phyloP scores from a whole-genome alignment of 2,329 filamentous ascomycete species.

The Claviceps sp. region DNA sequence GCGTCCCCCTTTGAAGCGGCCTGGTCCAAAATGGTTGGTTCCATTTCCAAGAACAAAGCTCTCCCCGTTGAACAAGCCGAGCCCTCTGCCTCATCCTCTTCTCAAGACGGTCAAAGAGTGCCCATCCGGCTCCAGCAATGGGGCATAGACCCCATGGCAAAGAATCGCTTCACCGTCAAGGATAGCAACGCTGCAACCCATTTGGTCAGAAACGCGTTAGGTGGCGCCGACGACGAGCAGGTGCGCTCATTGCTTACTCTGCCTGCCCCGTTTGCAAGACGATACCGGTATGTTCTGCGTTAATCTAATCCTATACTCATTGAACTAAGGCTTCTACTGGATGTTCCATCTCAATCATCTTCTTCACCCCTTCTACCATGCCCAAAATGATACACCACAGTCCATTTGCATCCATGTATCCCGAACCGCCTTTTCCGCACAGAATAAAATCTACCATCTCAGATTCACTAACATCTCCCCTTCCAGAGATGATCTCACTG shows the following conservation, averaged over 20 bases:
- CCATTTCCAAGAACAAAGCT: constrained; percentile 23
- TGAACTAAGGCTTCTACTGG: too few species aligned
- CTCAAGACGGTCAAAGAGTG: constrained; percentile 57
- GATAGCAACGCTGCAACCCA: constrained; percentile 96
- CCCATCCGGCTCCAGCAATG: constrained; percentile 87
- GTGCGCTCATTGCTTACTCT: constrained; percentile 83
- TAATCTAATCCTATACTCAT: too few species aligned
- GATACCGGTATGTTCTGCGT: constrained; percentile 57
- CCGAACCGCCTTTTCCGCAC: neutral
- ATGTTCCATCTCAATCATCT: too few species aligned
- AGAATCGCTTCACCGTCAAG: constrained; percentile 79
- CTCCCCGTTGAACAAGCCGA: constrained; percentile 64
- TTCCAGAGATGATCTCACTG: constrained; percentile 77
- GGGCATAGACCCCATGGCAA: constrained; percentile 61
- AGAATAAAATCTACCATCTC: neutral
- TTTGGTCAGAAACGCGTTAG: constrained; percentile 85
- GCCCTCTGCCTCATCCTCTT: constrained; percentile 19
- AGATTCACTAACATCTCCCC: neutral
- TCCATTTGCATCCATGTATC: neutral
- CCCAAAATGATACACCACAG: neutral
- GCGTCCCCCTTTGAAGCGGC: constrained; percentile 54
- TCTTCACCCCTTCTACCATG: neutral
- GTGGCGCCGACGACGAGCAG: constrained; percentile 87
- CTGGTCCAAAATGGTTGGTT: constrained; percentile 54
- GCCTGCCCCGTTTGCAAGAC: constrained; percentile 76